A percentile compares a stretch with the other conserved stretches of the same genome.
phyloP scores from a whole-genome alignment of 768 basidiomycete genomes.

The Coprinellus aureogranulatus region DNA sequence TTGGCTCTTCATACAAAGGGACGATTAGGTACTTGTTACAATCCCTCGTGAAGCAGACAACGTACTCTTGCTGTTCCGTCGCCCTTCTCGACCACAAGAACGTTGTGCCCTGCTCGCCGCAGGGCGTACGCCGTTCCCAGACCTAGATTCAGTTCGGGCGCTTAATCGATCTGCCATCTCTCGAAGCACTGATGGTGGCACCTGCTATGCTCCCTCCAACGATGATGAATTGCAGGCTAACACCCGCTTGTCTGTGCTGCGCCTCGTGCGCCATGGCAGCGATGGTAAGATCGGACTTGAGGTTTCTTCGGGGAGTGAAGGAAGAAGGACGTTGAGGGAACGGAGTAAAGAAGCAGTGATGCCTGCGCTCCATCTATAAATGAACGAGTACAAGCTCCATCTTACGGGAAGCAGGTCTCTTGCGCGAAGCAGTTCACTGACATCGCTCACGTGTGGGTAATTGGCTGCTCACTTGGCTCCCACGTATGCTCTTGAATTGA shows the following conservation, averaged over 20 bases:
- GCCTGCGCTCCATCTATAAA: too few species aligned
- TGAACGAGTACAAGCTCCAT: too few species aligned
- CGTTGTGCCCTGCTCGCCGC: conserved; percentile 55
- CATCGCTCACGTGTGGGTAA: too few species aligned
- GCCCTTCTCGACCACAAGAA: conserved; percentile 53
- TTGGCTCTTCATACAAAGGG: conserved; percentile 27
- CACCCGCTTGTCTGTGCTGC: conserved; percentile 22
- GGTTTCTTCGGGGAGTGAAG: too few species aligned
- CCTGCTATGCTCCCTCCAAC: conserved; percentile 49
- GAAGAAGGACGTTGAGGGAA: too few species aligned
- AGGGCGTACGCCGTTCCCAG: conserved; percentile 56
- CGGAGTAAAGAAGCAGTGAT: too few species aligned
- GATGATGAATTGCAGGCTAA: conserved; percentile 36
- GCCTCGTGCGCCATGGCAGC: conserved; percentile 27
- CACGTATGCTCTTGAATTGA: too few species aligned
- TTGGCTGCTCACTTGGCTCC: too few species aligned
- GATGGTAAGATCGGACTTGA: too few species aligned
- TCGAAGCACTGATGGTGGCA: background rate
- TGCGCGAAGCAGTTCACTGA: background rate
- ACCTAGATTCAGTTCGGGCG: conserved; percentile 29
- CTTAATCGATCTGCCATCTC: background rate
- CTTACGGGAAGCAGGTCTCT: too few species aligned
- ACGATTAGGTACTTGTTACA: too few species aligned
- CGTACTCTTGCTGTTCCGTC: conserved; percentile 42
- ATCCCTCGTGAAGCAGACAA: conserved; percentile 7